phyloP scores from a whole-genome alignment of 2,329 filamentous ascomycete genomes.

The Polychaeton citri region DNA sequence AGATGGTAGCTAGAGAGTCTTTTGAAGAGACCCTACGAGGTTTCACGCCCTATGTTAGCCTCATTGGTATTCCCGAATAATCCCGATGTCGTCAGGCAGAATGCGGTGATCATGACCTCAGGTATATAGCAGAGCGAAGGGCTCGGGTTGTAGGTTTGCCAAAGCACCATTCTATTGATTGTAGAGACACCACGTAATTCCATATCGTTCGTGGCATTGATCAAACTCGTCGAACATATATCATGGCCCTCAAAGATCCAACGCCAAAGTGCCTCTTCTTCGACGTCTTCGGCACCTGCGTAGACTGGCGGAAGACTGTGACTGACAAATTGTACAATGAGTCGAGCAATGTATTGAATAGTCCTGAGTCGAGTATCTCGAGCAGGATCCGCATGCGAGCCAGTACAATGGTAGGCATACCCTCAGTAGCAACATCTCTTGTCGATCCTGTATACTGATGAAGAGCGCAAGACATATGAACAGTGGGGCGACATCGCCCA shows the following conservation, averaged over 20 bases:
- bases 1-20: too few species aligned
- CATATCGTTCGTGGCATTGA: background rate
- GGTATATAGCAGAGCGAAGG: too few species aligned
- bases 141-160: too few species aligned
- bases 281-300: slow-evolving; percentile 68
- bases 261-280: slow-evolving; percentile 50
- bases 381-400: slow-evolving; percentile 36
- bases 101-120: too few species aligned
- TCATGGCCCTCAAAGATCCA: slow-evolving; percentile 8
- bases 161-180: too few species aligned
- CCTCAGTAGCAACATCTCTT: background rate
- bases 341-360: slow-evolving; percentile 35
- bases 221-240: background rate
- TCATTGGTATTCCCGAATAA: too few species aligned
- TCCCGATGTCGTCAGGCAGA: too few species aligned
- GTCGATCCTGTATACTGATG: background rate
- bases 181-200: background rate
- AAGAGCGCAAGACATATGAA: slow-evolving; percentile 24
- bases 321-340: slow-evolving; percentile 42
- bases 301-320: slow-evolving; percentile 63
- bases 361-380: slow-evolving; percentile 32
- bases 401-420: slow-evolving; percentile 26
- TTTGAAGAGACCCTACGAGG: too few species aligned
- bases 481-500: slow-evolving; percentile 56
- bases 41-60: too few species aligned